A percentile compares a stretch with the other conserved stretches of the same genome.
Conservation (phyloP, 148 eudicot genomes). For the Mesembryanthemum crystallinum region DNA sequence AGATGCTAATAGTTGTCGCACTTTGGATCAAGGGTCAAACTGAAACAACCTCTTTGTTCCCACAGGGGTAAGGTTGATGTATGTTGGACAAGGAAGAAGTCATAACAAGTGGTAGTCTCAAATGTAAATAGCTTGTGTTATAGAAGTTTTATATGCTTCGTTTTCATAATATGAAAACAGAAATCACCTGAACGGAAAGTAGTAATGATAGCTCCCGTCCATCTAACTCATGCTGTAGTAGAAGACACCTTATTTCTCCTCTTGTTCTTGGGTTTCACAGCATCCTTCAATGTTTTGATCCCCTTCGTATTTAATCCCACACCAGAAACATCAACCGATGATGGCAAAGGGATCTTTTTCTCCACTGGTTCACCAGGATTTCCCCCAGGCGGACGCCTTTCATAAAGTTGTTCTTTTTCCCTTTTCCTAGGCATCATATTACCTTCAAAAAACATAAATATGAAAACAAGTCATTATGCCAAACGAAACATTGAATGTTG, state of each 20-base stretch:
- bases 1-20: too few relatives aligned
- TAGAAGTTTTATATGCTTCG: too few relatives aligned
- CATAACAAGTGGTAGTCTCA: too few relatives aligned
- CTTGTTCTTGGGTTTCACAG: slow-evolving; percentile 65
- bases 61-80: too few relatives aligned
- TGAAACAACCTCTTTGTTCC: too few relatives aligned
- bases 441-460: slow-evolving; percentile 4
- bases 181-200: not conserved
- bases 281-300: slow-evolving; percentile 56
- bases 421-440: not conserved
- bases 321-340: slow-evolving; percentile 18
- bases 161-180: not conserved
- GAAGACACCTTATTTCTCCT: slow-evolving; percentile 50
- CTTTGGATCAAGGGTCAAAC: too few relatives aligned
- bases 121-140: too few relatives aligned
- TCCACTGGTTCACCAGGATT: not conserved
- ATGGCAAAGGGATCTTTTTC: slow-evolving; percentile 14
- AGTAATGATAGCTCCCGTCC: not conserved
- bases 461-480: not conserved
- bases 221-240: slow-evolving; percentile 29
- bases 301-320: slow-evolving; percentile 13
- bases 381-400: slow-evolving; percentile 9
- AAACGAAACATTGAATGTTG: not conserved
- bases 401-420: not conserved
- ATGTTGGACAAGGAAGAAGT: too few relatives aligned